phyloP scores from a whole-genome alignment of 2,329 filamentous ascomycete genomes.

The Echinosphaeria canescens region DNA sequence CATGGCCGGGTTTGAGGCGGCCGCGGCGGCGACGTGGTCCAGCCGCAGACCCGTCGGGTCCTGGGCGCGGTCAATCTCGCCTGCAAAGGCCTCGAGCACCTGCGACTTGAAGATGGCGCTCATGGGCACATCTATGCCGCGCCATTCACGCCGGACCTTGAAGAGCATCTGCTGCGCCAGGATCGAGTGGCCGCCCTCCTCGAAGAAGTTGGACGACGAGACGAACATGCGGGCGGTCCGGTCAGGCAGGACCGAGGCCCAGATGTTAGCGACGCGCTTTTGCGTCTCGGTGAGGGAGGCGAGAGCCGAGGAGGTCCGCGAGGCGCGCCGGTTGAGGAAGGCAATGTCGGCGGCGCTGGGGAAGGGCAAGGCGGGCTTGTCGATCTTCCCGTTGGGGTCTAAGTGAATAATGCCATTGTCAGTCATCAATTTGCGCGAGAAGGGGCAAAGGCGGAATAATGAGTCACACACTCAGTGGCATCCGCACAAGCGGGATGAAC shows the following conservation, averaged over 20 bases:
- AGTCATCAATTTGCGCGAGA: not conserved
- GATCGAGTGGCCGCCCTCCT: conserved; percentile 62
- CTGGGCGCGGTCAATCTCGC: conserved; percentile 4
- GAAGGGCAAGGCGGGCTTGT: conserved; percentile 61
- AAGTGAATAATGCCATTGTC: too few relatives aligned
- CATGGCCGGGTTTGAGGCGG: conserved; percentile 1
- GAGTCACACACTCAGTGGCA: conserved; percentile 5
- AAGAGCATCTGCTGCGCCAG: conserved; percentile 67
- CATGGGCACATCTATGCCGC: conserved; percentile 36
- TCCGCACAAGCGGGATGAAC: not conserved
- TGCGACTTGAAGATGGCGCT: conserved; percentile 31
- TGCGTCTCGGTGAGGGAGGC: conserved; percentile 30
- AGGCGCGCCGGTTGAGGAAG: not conserved
- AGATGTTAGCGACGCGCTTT: conserved; percentile 44
- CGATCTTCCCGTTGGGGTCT: conserved; percentile 65
- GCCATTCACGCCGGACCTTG: conserved; percentile 23
- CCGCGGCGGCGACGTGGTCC: conserved; percentile 1
- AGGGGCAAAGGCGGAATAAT: not conserved
- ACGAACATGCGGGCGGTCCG: conserved; percentile 46
- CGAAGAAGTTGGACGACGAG: conserved; percentile 45
- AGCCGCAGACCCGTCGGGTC: conserved; percentile 5
- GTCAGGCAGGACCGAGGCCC: conserved; percentile 47
- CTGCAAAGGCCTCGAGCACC: conserved; percentile 4
- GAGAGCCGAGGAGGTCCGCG: conserved; percentile 1
- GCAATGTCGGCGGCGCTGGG: conserved; percentile 46